Evolutionary conservation across 768 basidiomycete genomes (phyloP).

Genomic region (Ephemerocybe angulata): DNA sequence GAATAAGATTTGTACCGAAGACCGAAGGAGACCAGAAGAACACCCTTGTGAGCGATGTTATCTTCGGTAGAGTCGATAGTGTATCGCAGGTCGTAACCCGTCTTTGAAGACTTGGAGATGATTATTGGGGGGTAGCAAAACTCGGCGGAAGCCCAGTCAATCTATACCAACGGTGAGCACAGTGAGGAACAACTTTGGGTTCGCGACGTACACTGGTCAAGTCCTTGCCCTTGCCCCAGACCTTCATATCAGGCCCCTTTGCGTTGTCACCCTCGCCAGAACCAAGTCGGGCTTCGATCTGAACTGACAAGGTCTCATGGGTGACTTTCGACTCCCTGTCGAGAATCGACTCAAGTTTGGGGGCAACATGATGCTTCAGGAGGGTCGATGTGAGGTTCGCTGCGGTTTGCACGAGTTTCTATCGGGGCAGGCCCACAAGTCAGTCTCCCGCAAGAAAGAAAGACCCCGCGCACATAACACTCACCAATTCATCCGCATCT

Average conservation of each 20-base stretch:
- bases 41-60: slow-evolving; percentile 80
- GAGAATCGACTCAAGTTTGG: slow-evolving; percentile 85
- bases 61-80: slow-evolving; percentile 84
- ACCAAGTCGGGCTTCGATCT: slow-evolving; percentile 86
- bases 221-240: slow-evolving; percentile 80
- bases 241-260: slow-evolving; percentile 87
- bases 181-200: slow-evolving; percentile 3
- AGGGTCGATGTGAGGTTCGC: slow-evolving; percentile 80
- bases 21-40: slow-evolving; percentile 83
- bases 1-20: slow-evolving; percentile 92
- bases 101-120: slow-evolving; percentile 81
- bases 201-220: slow-evolving; percentile 61
- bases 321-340: slow-evolving; percentile 89
- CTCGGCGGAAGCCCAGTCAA: slow-evolving; percentile 88
- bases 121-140: slow-evolving; percentile 95
- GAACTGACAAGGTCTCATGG: slow-evolving; percentile 79
- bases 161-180: slow-evolving; percentile 37
- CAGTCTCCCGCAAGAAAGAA: background rate
- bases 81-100: slow-evolving; percentile 84
- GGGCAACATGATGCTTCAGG: slow-evolving; percentile 79
- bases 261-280: slow-evolving; percentile 73
- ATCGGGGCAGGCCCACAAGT: slow-evolving; percentile 10
- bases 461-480: slow-evolving; percentile 26
- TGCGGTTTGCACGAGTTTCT: slow-evolving; percentile 80
- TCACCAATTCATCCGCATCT: slow-evolving; percentile 86